These are phyloP conservation scores for Colletotrichum liaoningense DNA, from an alignment of 2,329 filamentous ascomycete species.

Conservation along the genomic window DNA sequence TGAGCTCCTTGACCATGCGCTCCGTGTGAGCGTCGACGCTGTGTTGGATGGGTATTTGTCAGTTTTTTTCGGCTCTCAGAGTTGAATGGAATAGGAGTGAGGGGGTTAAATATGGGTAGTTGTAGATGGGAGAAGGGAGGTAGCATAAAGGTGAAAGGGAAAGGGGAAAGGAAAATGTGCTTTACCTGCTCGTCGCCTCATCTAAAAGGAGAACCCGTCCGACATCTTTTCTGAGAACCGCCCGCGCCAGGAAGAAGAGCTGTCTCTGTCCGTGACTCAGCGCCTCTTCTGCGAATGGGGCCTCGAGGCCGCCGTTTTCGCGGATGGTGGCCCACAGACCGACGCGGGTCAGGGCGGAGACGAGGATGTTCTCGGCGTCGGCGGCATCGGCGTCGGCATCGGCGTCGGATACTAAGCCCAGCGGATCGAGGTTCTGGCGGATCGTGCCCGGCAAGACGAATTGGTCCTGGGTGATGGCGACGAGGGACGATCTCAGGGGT, in stretches of 20 bases:
- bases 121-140: no score
- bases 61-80: not conserved
- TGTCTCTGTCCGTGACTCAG: constrained; percentile 48
- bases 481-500: constrained; percentile 36
- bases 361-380: constrained; percentile 59
- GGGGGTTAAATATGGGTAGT: no score
- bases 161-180: constrained; percentile 35
- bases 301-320: constrained; percentile 24
- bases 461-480: constrained; percentile 30
- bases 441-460: constrained; percentile 31
- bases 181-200: constrained; percentile 46
- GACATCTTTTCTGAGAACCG: constrained; percentile 44
- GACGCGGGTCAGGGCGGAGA: constrained; percentile 14
- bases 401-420: not conserved
- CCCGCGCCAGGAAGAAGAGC: constrained; percentile 46
- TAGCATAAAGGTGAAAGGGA: no score
- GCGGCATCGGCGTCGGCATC: constrained; percentile 50
- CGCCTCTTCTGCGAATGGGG: constrained; percentile 42
- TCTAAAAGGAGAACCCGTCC: constrained; percentile 57
- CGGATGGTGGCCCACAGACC: constrained; percentile 42
- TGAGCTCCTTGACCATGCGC: constrained; percentile 45
- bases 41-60: not conserved
- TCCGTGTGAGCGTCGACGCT: constrained; percentile 49
- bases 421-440: constrained; percentile 69
- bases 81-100: no score